Evolutionary conservation across 176 grass and related monocot species (phyloP), one percentile per base, ranked within the genome.

Genomic region (Triticum dicoccoides): DNA sequence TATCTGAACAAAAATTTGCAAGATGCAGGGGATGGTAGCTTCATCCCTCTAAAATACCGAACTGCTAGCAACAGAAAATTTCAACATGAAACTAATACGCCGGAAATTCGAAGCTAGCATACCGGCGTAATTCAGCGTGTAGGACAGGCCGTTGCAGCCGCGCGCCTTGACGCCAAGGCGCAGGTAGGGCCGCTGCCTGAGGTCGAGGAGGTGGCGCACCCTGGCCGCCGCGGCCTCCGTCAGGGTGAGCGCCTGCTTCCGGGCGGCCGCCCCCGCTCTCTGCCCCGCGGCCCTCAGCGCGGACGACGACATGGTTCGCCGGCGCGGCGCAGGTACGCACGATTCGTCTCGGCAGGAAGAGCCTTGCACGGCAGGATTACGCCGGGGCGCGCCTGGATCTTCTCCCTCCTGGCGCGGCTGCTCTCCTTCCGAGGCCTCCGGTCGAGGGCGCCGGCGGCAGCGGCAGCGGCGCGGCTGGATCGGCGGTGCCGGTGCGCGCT

Each of bases 101-200:
- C 21, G 2, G 18, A 69, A 38, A 30, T n/a, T 12, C 27, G 71
- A 17, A 54, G 15, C 5, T 17, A 69, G 6, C 54, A 37, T 88
- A 95, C 96, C 90, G 5, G 96, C 91, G n/a, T 95, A 95, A 87
- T 98, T 95, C 20, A 98, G 91, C 15, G 91, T 91, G 86, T 95
- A 98, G 10, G 93, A 98, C 76, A 98, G 87, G 69, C 93, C 96
- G 39, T 98, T 98, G 87, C 96, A 95, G 2, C 96, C 96, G 2
- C 93, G 91, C 5, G 91, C 86, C 45, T 94, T 96, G 64, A 98
- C 92, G 11, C 92, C 96, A n/a, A 98, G 88, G 2, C 80, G 82
- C 44, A 98, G 92, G 52, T 88, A 96, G 11, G 90, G 65, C 67
- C 86, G 78, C 76, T 96, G 92, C 62, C 96, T 89, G 47, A 92